Base-by-base conservation (phyloP, 2,329 filamentous ascomycete genomes). In the Ophiostoma himal-ulmi region DNA sequence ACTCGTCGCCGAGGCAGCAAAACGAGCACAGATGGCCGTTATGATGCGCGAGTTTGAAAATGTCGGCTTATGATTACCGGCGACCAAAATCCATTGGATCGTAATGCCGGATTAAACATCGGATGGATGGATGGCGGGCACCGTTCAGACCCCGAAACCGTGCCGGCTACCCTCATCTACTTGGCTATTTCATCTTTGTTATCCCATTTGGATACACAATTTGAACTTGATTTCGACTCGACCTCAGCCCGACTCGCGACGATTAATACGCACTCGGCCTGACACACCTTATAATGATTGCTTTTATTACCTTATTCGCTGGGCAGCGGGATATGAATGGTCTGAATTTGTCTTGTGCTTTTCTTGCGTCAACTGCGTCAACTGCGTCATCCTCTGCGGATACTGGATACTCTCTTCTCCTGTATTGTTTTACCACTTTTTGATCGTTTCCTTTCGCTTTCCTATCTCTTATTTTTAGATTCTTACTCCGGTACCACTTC, bases 1-100 rank as follows among this genome's bases (percentile, higher is more conserved):
- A 71, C 86, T 97, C 39, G 86, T 97, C 60, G 94, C 94, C 48
- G 94, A 98, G 82, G 94, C 94, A 1, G 94, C 93, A 62, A 97
- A 96, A 81, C 85, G 94, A 60, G 94, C 94, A 11, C 93, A 97
- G 80, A 91, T 97, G 84, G 92, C 92, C 60, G 89, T 93, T 76
- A 83, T 97, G 78, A 91, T 94, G 84, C 86, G 94, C 73, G 94
- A 97, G 79, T 85, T 98, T 77, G 93, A 92, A 76, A 87, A 88
- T 73, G 85, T 91, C 76, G 87, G 86, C 69, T 80, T 93, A 66
- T 86, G 52, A 67, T 30, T 30, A 5, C 10, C 10, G 13, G 8
- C n/a, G 22, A 20, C 20, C 22, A 8, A n/a, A 2, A 20, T 13
- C 64, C 7, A 66, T 4, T 5, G 17, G 8, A 22, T n/a, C n/a